A percentile compares a stretch with the other conserved stretches of the same genome.
Conservation (phyloP, 345 rosid species). For the Acer negundo region DNA sequence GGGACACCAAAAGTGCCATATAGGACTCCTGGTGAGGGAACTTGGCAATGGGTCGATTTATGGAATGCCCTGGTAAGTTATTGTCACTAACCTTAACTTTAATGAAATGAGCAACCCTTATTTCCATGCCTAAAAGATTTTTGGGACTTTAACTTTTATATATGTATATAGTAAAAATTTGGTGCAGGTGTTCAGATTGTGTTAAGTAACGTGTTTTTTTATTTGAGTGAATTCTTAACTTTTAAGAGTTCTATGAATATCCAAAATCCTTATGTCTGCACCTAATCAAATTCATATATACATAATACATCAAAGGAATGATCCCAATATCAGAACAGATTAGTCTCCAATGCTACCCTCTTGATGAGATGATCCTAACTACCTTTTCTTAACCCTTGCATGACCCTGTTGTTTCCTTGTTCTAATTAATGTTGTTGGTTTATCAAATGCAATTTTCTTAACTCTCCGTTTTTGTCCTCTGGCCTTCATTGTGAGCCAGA, state of each 20-base stretch:
- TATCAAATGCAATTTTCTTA: background rate
- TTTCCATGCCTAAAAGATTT: constrained; percentile 4
- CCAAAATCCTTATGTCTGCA: background rate
- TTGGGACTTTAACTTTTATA: background rate
- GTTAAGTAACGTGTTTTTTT: too few species aligned
- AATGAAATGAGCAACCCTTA: background rate
- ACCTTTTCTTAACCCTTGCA: background rate
- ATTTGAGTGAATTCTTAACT: background rate
- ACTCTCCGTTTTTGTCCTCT: background rate
- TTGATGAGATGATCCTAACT: background rate
- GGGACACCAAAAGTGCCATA: constrained; percentile 81
- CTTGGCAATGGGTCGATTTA: constrained; percentile 90
- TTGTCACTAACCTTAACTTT: background rate
- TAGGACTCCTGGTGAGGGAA: constrained; percentile 72
- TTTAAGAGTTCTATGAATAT: background rate
- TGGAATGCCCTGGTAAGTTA: constrained; percentile 87
- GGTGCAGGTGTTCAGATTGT: too few species aligned
- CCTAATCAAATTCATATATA: background rate
- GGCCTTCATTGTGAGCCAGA: background rate
- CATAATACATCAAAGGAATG: too few species aligned
- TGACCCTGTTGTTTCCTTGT: background rate
- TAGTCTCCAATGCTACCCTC: background rate
- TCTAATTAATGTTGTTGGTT: background rate
- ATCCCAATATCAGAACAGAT: background rate
- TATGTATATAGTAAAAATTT: background rate